Percentiles rank a stretch among this genome's conserved stretches.
Evolutionary conservation across 1,284 basidiomycete genomes (phyloP).

Genomic region (Tylopilus orsonianus): DNA sequence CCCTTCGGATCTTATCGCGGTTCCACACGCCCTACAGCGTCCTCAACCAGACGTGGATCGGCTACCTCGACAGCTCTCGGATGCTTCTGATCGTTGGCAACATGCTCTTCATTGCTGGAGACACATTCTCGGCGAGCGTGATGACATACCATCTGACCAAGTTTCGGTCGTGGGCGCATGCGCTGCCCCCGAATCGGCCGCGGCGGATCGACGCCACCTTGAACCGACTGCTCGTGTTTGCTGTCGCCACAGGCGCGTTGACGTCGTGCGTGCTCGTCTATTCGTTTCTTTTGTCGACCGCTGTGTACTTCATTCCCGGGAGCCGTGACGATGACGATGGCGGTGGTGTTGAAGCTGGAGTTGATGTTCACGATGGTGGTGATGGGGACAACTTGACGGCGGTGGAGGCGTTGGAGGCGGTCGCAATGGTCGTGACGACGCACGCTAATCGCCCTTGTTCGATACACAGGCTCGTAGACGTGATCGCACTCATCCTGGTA

Average conservation of each 20-base stretch:
- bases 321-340: no score
- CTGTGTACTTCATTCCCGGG: no score
- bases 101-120: slow-evolving; percentile 26
- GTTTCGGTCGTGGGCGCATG: slow-evolving; percentile 9
- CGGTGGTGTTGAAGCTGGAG: not conserved
- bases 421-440: slow-evolving; percentile 1
- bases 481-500: slow-evolving; percentile 19
- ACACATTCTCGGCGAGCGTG: slow-evolving; percentile 21
- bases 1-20: not conserved
- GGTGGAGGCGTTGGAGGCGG: no score
- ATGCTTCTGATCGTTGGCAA: slow-evolving; percentile 24
- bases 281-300: not conserved
- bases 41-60: slow-evolving; percentile 14
- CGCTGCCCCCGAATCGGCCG: not conserved
- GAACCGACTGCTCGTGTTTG: slow-evolving; percentile 28
- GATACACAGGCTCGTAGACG: slow-evolving; percentile 24
- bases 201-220: slow-evolving; percentile 24
- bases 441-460: no score
- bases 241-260: slow-evolving; percentile 28
- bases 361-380: no score
- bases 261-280: slow-evolving; percentile 20
- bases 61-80: slow-evolving; percentile 10
- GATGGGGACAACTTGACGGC: no score
- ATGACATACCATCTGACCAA: slow-evolving; percentile 28
- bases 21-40: slow-evolving; percentile 8